Percentiles rank a stretch among this genome's conserved stretches.
phyloP scores from a whole-genome alignment of 2,329 filamentous ascomycete species.

The Pseudodiploospora longispora region DNA sequence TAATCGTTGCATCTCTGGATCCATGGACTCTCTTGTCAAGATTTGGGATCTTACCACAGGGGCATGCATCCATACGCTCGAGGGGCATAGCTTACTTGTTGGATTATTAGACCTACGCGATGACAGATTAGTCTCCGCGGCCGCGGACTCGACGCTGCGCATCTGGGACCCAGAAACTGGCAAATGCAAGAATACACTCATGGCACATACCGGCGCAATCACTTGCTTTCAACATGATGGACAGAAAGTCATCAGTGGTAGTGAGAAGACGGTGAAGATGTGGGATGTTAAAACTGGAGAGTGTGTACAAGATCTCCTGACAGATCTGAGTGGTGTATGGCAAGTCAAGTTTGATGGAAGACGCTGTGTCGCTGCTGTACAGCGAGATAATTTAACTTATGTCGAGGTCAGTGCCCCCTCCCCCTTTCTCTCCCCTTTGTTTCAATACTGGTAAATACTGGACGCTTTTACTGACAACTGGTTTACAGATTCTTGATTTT shows the following conservation, averaged over 20 bases:
- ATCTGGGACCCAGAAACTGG: slow-evolving; percentile 97
- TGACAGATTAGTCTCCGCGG: slow-evolving; percentile 86
- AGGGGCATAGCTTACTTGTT: slow-evolving; percentile 87
- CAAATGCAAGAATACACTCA: slow-evolving; percentile 80
- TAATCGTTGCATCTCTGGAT: slow-evolving; percentile 93
- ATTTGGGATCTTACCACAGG: slow-evolving; percentile 93
- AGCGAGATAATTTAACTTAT: slow-evolving; percentile 85
- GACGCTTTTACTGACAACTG: neutral
- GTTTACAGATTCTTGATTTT: slow-evolving; percentile 81
- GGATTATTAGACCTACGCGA: slow-evolving; percentile 84
- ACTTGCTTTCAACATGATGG: slow-evolving; percentile 98
- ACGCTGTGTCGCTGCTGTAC: slow-evolving; percentile 91
- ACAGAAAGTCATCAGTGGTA: slow-evolving; percentile 92
- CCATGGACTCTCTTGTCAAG: slow-evolving; percentile 97
- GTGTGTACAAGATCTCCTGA: slow-evolving; percentile 85
- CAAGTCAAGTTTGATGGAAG: slow-evolving; percentile 97
- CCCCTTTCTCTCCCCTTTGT: too few species aligned
- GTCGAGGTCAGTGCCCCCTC: slow-evolving; percentile 65
- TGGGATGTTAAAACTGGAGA: slow-evolving; percentile 93
- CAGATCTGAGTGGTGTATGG: slow-evolving; percentile 94
- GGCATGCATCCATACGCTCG: slow-evolving; percentile 75
- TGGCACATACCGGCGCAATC: slow-evolving; percentile 92
- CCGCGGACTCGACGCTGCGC: slow-evolving; percentile 86
- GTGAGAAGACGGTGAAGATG: slow-evolving; percentile 94
- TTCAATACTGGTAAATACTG: slow-evolving; percentile 1